Percentiles rank a stretch among this genome's conserved stretches.
These are phyloP conservation scores for Globisporangium solare DNA, from an alignment of 352 stramenopile species.

Conservation along the genomic window DNA sequence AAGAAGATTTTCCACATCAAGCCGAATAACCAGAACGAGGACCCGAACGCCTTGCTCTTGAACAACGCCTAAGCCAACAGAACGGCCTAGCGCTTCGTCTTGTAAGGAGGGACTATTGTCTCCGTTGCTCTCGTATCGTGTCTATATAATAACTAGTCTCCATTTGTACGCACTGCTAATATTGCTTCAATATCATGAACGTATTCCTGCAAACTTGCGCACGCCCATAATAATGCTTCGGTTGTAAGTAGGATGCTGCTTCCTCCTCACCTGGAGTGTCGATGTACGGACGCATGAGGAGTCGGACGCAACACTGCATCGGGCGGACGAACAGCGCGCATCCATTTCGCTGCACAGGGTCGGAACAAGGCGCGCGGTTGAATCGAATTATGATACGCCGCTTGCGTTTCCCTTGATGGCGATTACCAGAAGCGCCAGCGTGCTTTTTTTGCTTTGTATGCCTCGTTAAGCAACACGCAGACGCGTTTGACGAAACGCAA, in stretches of 20 bases:
- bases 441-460: too few relatives aligned
- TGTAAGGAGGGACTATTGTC: background rate
- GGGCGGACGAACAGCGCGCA: too few relatives aligned
- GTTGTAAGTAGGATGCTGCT: too few relatives aligned
- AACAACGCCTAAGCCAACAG: conserved; percentile 5
- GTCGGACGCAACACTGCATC: too few relatives aligned
- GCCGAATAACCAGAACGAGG: conserved; percentile 27
- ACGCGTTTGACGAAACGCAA: too few relatives aligned
- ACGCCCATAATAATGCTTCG: too few relatives aligned
- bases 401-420: background rate
- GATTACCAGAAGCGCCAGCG: background rate
- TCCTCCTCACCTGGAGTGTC: too few relatives aligned
- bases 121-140: background rate
- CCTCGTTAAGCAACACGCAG: too few relatives aligned
- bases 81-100: background rate
- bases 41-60: conserved; percentile 17
- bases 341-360: background rate
- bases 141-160: background rate
- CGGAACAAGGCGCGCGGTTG: background rate
- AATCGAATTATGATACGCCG: background rate
- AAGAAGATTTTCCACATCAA: conserved; percentile 56
- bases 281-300: too few relatives aligned
- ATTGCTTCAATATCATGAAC: background rate
- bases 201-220: background rate
- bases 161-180: too few relatives aligned